Evolutionary conservation across 495 filamentous ascomycete species (phyloP).

Genomic region (Tuber magnatum): DNA sequence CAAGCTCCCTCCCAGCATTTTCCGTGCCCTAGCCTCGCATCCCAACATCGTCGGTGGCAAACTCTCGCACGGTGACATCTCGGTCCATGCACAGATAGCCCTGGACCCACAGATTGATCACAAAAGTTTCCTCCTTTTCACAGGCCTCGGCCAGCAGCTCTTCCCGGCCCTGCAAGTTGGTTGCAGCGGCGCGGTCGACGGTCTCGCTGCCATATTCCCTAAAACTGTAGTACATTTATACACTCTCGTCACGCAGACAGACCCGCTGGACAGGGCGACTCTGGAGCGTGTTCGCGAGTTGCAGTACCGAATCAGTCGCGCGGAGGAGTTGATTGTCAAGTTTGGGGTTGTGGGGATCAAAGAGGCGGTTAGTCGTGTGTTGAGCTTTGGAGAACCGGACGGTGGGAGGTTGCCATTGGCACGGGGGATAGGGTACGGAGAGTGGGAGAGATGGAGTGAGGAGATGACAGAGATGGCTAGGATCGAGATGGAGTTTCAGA

Average conservation of each 20-base stretch:
- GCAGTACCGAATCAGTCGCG: slow-evolving; percentile 53
- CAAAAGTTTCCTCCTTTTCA: slow-evolving; percentile 54
- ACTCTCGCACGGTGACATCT: slow-evolving; percentile 60
- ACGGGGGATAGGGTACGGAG: slow-evolving; percentile 48
- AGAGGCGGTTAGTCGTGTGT: slow-evolving; percentile 52
- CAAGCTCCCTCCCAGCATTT: slow-evolving; percentile 51
- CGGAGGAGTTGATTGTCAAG: slow-evolving; percentile 55
- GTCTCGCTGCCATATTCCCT: slow-evolving; percentile 56
- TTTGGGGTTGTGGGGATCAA: slow-evolving; percentile 55
- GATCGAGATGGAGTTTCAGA: slow-evolving; percentile 41
- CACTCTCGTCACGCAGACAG: slow-evolving; percentile 43
- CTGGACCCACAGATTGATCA: slow-evolving; percentile 48
- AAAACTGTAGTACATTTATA: slow-evolving; percentile 53
- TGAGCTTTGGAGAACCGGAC: slow-evolving; percentile 51
- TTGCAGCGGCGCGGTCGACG: slow-evolving; percentile 58
- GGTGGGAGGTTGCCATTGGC: slow-evolving; percentile 52
- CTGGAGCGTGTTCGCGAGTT: slow-evolving; percentile 44
- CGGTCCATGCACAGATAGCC: slow-evolving; percentile 55
- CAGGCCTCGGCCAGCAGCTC: slow-evolving; percentile 60
- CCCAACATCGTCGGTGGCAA: slow-evolving; percentile 61
- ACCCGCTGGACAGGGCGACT: slow-evolving; percentile 38
- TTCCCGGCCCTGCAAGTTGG: slow-evolving; percentile 55
- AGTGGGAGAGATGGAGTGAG: slow-evolving; percentile 47
- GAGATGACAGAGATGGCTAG: slow-evolving; percentile 42
- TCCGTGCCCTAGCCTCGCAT: slow-evolving; percentile 50